phyloP scores from a whole-genome alignment of 257 asterid genomes.

The Osmanthus fragrans region DNA sequence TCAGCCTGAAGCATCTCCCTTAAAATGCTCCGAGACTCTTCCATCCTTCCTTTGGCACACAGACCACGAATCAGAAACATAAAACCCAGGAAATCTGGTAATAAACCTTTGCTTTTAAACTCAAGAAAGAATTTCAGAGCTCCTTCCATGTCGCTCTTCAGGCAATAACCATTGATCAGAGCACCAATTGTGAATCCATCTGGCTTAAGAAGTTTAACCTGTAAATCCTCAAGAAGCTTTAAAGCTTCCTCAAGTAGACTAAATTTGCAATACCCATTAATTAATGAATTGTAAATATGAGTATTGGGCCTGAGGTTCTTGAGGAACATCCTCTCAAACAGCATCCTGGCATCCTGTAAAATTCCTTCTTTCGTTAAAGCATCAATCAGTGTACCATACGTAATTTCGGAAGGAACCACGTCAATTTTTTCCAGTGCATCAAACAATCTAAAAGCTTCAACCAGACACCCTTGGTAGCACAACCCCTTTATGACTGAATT shows the following conservation, averaged over 20 bases:
- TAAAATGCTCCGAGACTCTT: constrained; percentile 75
- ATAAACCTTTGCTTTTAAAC: constrained; percentile 48
- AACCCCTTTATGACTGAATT: constrained; percentile 74
- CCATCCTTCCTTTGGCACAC: constrained; percentile 93
- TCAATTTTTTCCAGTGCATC: constrained; percentile 61
- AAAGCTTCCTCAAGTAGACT: constrained; percentile 62
- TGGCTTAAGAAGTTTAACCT: constrained; percentile 49
- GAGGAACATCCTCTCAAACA: constrained; percentile 65
- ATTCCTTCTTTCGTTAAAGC: constrained; percentile 73
- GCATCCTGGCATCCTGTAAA: constrained; percentile 57
- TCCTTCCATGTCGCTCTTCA: constrained; percentile 85
- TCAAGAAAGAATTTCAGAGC: constrained; percentile 65
- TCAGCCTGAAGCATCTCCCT: constrained; percentile 73
- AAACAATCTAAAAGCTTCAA: constrained; percentile 84
- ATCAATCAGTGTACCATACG: constrained; percentile 75
- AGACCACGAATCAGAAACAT: constrained; percentile 70
- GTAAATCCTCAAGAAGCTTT: constrained; percentile 60
- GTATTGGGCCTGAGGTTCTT: constrained; percentile 51
- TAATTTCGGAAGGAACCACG: constrained; percentile 66
- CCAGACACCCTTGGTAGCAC: constrained; percentile 73
- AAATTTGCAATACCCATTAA: constrained; percentile 69
- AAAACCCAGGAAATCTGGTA: constrained; percentile 84
- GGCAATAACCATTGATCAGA: constrained; percentile 69
- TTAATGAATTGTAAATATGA: constrained; percentile 72
- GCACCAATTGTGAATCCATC: constrained; percentile 81